These are phyloP conservation scores for Pleurotus citrinopileatus DNA, from an alignment of 768 basidiomycete genomes.

Conservation along the genomic window DNA sequence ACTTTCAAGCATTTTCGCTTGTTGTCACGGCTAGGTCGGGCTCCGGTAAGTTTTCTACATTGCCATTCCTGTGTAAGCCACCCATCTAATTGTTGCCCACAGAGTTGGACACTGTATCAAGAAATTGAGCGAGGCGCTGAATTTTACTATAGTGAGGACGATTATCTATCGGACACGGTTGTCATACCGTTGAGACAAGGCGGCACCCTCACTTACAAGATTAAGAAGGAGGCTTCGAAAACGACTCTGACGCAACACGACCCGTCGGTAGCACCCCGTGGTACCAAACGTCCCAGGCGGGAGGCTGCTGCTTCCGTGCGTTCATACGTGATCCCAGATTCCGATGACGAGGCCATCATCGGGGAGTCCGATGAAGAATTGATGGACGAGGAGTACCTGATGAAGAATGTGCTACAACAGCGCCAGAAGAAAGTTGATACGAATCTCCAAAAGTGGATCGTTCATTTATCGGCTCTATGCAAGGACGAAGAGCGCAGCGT, in stretches of 20 bases:
- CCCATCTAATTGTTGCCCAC: neutral
- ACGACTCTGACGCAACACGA: conserved; percentile 2
- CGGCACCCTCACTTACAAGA: conserved; percentile 16
- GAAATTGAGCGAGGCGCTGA: conserved; percentile 64
- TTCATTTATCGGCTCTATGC: conserved; percentile 54
- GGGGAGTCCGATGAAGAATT: conserved; percentile 30
- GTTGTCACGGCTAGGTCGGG: conserved; percentile 63
- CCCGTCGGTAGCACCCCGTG: conserved; percentile 11
- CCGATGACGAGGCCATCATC: conserved; percentile 60
- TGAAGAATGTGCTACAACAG: conserved; percentile 27
- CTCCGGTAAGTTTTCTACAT: conserved; percentile 45
- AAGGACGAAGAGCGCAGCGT: conserved; percentile 75
- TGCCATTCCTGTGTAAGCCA: neutral
- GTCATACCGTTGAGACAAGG: conserved; percentile 8
- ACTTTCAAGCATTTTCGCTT: conserved; percentile 76
- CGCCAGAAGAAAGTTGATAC: conserved; percentile 38
- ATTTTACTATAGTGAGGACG: conserved; percentile 69
- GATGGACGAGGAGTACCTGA: conserved; percentile 23
- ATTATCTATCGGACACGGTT: conserved; percentile 48
- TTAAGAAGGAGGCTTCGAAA: conserved; percentile 38
- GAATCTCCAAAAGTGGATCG: conserved; percentile 64
- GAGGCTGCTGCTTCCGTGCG: conserved; percentile 47
- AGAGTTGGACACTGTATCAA: conserved; percentile 55
- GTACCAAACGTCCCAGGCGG: conserved; percentile 59
- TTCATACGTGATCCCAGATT: conserved; percentile 67